Base-by-base conservation (phyloP, 306 rosid genomes). In the Dalbergia oliveri region DNA sequence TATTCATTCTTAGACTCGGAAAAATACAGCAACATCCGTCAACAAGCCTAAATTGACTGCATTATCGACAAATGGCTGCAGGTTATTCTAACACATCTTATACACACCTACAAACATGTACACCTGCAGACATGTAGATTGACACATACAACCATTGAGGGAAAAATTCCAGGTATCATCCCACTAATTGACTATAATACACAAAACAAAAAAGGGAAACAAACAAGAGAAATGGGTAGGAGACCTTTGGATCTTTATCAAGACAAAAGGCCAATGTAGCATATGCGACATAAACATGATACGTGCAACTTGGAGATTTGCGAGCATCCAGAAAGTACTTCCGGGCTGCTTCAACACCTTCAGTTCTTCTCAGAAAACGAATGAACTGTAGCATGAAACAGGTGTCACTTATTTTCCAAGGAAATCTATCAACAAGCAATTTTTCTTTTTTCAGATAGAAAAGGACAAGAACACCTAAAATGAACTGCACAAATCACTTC, bases 341-440 rank as follows among this genome's bases (percentile, higher is more conserved):
- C 78, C 96, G 93, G 82, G 99, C 97, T 76, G 98, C 94, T 90
- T 95, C 99, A 87, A 95, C 94, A 66, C 99, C 99, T 87, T 91
- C 98, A 6, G 90, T 93, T 80, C 99, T 88, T 81, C 99, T 87
- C 51, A 95, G 88, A 79, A 95, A 95, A 77, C 98, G 98, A 80
- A 95, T 91, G 71, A 89, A 95, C 98, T 95, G 99, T 88, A 84
- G 31, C 86, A 81, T 68, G 85, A 83, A 83, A 77, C 60, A 16
- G 73, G 69, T 73, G 61, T 86, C 81, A 83, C 18, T 63, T 18
- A 59, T 44, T 75, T 60, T n/a, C 51, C 47, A 76, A 72, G 56
- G n/a, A 75, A 73, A 81, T 23, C 5, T 77, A 79, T 26, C n/a
- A 49, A 56, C 58, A 63, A 35, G 16, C 45, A 74, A 12, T 12